Base-by-base conservation (phyloP, 352 stramenopile genomes). In the Halophytophthora polymorphica region DNA sequence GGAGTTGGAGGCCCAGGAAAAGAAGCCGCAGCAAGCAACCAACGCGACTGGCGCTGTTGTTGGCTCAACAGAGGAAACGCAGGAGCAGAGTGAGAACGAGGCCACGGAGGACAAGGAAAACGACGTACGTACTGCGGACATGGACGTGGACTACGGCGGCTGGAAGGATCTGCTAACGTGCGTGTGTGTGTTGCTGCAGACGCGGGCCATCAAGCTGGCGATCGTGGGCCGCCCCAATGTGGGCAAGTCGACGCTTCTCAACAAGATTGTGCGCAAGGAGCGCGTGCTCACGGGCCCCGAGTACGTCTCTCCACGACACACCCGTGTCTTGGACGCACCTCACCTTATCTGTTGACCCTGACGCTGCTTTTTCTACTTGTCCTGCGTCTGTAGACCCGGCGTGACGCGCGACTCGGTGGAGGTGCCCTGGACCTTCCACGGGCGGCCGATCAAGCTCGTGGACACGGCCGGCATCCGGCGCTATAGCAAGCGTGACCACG, bases 351-450 rank as follows among this genome's bases (percentile, higher is more conserved):
- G 14, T 13, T 47, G 21, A 15, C 12, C n/a, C 48, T 3, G 8
- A 40, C 22, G 15, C 48, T 67, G 19, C 58, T 18, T 1, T 37
- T 8, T 11, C 1, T 53, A 17, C 49, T 22, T 35, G 15, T 38
- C 22, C 21, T 11, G 37, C 45, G 34, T 17, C 47, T 36, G 14
- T 53, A 93, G 79, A 52, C 83, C 83, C 54, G 83, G 83, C 18
- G 80, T 93, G 49, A 93, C 83, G 31, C 83, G 83, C 41, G 83
- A 93, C 56, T 81, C 83, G 19, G 78, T 93, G 31, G 83, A 90
- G 63, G 83, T 93, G 40, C 71, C 74, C 18, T 93, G 80, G 80
- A 71, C 68, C 17, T 93, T 91, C 67, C 73, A 75, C 11, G 78
- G 73, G 3, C 76, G 71, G 12, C 63, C 81, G 36, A 88, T 93